Base-by-base conservation (phyloP, 2,329 filamentous ascomycete genomes). In the Cordyceps tenuipes region DNA sequence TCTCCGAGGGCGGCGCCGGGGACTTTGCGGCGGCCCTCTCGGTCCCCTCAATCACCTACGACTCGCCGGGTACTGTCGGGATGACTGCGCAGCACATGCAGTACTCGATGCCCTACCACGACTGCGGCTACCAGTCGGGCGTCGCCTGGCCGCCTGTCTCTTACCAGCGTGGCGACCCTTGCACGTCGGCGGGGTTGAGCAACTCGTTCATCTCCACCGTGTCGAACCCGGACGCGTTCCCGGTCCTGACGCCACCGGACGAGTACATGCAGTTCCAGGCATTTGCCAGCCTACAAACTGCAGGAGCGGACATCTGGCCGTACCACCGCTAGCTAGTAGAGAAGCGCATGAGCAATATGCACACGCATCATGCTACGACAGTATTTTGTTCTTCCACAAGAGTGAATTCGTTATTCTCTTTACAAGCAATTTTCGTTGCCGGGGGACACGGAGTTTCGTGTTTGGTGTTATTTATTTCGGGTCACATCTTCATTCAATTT, bases 231-330 rank as follows among this genome's bases (percentile, higher is more conserved):
- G 29, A 61, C 26, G 34, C 60, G 4, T 61, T 53, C 23, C 41
- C 53, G 6, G 44, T 53, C 9, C 47, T 61, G 12, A 57, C 60
- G 8, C 54, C 53, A 13, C 54, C 60, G 9, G 60, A 61, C 31
- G 60, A 61, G 3, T 62, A 59, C 44, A 54, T 57, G 55, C 60
- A 57, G 19, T 59, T 55, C 21, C 41, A 62, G 23, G 60, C 43
- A 9, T 62, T 50, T 13, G 17, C 55, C 19, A 15, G 44, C 23
- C n/a, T 62, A 13, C 49, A 50, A 21, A 51, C 50, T 46, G 41
- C 34, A 8, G 50, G 46, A 5, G 23, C 55, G 29, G 60, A 59
- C n/a, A 19, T 55, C 34, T 62, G 60, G 60, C 60, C 57, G 17
- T 62, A 62, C 46, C 55, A 39, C 44, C 54, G 60, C 31, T 61